Base-by-base conservation (phyloP, 768 basidiomycete genomes). In the Boletus subcaerulescens region DNA sequence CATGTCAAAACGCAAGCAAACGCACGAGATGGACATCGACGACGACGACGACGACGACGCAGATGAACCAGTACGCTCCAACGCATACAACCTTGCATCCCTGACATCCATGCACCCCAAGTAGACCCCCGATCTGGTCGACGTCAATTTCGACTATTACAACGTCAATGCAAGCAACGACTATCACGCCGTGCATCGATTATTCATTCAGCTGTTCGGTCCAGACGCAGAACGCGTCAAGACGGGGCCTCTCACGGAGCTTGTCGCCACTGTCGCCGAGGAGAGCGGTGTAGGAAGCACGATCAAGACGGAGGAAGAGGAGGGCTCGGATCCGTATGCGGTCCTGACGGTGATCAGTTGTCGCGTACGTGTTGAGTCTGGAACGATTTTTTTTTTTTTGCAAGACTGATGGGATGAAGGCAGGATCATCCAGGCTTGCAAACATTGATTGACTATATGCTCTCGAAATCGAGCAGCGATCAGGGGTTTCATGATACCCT, bases 221-320 rank as follows among this genome's bases (percentile, higher is more conserved):
- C 78, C 84, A 24, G 96, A 98, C 66, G 85, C 91, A 0, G 84
- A 89, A 45, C 65, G 74, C 7, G 75, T 99, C 36, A 76, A 87
- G 60, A 73, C 90, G 2, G 80, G 87, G 50, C 85, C 86, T 6
- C 79, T 99, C 4, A 80, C 89, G 1, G 91, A 95, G 50, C 78
- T 95, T 26, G 82, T 98, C 15, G 71, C 95, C 15, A 74, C 79
- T 1, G 88, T 92, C 60, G 84, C 87, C 0, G 65, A 77, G 13
- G 90, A 95, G 66, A 84, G 85, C 3, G 69, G 80, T 0, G 82
- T 94, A 5, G 96, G 96, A 17, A 91, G 90, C 33, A 93, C 91
- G 0, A 85, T 98, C 64, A 98, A 98, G 74, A 91, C 89, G 12
- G 95, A 98, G 13, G 68, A 71, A 26, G 65, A 64, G 10, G 68